Evolutionary conservation across 1,284 basidiomycete species (phyloP), one percentile per base, ranked within the genome.

Genomic region (Pterulicium gracile): DNA sequence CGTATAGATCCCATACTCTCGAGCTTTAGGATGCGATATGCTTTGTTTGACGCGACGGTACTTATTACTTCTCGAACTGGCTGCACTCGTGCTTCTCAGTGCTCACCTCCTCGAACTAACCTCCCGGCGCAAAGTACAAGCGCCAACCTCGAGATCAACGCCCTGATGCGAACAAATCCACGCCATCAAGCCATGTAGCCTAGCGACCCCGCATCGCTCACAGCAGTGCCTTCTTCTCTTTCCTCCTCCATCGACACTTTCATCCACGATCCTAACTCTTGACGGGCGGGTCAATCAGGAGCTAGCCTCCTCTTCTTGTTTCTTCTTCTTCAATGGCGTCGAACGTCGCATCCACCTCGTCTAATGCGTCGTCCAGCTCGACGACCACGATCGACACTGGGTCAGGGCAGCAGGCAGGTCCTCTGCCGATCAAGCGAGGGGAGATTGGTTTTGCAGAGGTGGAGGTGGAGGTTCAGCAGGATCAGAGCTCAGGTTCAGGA

Each of bases 401-500:
- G n/a, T n/a, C 19, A 10, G 59, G 68, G 53, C 65, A 63, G 47
- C 68, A 80, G 66, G 77, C 78, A 56, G 78, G 66, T 41, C 79
- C 79, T 45, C 62, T 82, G 55, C 80, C 80, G 43, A 60, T 57
- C 42, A 83, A 83, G 60, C 68, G 70, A 39, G 81, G 81, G 35
- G 81, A 82, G 57, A 75, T 84, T 47, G 81, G 80, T 17, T 84
- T 65, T 55, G 52, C 62, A 23, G 76, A 77, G 52, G 69, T 64
- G 4, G n/a, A n/a, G n/a, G 47, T 65, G 20, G 61, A 68, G 48
- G 57, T 47, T 22, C 56, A 56, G 18, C 43, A 47, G 14, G 56
- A 57, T 45, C 52, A 55, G 45, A 52, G 43, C 48, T 46, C 47
- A 21, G 34, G 45, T 13, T 22, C 42, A 7, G 15, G 15, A 15